Base-by-base conservation (phyloP, 805 yeast species). In the Cyberlindnera amylophila region DNA sequence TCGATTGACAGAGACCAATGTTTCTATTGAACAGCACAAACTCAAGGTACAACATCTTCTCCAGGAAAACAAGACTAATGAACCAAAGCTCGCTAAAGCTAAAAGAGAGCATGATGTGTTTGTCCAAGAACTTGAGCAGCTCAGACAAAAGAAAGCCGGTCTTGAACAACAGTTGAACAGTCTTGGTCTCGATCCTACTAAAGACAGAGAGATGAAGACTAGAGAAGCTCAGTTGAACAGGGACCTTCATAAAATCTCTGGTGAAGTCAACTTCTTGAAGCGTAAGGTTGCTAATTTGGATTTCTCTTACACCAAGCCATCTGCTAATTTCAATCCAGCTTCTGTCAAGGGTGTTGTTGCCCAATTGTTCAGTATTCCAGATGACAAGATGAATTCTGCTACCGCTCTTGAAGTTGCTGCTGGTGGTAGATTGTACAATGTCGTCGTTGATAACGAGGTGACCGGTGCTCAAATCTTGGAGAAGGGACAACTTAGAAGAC, bases 401-500 rank as follows among this genome's bases (percentile, higher is more conserved):
- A 71, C 82, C 19, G 99, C 99, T 1, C 67, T 93, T 28, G 97
- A 93, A 63, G 83, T 87, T 2, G 83, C 95, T 59, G 99, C 97
- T 2, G 99, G 99, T 36, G 95, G 91, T 5, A 72, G 90, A 52
- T 64, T 95, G 24, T 95, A 79, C 61, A 89, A 90, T 55, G 86
- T 95, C 28, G 88, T 93, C 38, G 98, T 95, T 24, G 97, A 89
- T 54, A 82, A 78, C 47, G 95, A 91, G 45, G 77, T 69, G 15
- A 82, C 87, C 3, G 98, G 95, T n/a, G 74, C 95, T 0, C 83
- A 81, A 42, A 64, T 93, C 9, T 70, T 93, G 32, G 93, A 88
- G 52, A 71, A 69, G 23, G 97, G 97, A 6, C 79, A 77, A 45
- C 69, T 91, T 39, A 76, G 80, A 54, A 80, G 85, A 57, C 74